Evolutionary conservation across 441 rosid genomes (phyloP).

Genomic region (Gossypium schwendimanii): DNA sequence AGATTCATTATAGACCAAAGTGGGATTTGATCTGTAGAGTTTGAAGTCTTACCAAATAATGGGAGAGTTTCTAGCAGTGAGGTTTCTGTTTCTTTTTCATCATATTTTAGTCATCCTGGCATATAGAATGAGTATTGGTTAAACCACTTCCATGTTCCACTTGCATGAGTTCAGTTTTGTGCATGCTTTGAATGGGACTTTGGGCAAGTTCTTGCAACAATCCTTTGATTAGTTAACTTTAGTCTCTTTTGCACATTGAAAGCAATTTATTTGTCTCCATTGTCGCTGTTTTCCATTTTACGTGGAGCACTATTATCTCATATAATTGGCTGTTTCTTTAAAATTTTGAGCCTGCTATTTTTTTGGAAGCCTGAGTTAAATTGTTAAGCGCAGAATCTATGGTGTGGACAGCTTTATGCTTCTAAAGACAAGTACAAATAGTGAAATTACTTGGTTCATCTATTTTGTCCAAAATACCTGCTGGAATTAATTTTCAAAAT

Average conservation of each 20-base stretch:
- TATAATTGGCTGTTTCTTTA: background rate
- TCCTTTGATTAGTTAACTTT: background rate
- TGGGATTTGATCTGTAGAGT: background rate
- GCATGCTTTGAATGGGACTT: background rate
- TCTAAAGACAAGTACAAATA: background rate
- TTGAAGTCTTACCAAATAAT: background rate
- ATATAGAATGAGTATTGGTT: background rate
- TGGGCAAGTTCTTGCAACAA: background rate
- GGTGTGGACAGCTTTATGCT: background rate
- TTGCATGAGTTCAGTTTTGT: background rate
- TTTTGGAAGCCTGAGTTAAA: background rate
- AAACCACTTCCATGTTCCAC: background rate
- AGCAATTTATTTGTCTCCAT: background rate
- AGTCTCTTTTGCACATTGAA: background rate
- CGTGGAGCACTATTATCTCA: background rate
- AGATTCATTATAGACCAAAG: background rate
- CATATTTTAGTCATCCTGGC: background rate
- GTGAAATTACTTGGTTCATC: background rate
- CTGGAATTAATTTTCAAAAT: background rate
- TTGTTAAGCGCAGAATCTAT: background rate
- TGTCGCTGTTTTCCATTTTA: background rate
- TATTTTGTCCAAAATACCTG: background rate
- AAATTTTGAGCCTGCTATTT: background rate
- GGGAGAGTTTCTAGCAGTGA: background rate
- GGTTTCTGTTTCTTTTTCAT: background rate